These are phyloP conservation scores for Hevea brasiliensis DNA, from an alignment of 345 rosid species.

Conservation along the genomic window DNA sequence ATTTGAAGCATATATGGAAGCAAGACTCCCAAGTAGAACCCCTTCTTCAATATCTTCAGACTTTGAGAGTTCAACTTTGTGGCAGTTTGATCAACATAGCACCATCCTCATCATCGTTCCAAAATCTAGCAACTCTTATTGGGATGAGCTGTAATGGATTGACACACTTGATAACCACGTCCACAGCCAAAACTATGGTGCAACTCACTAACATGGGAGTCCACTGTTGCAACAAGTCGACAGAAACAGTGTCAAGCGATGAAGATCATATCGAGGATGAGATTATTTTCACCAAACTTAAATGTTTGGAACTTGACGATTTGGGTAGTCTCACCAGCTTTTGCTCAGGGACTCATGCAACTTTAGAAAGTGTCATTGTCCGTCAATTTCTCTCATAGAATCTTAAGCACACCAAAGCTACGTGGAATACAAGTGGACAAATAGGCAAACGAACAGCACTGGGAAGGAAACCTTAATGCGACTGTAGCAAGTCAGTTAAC, in stretches of 20 bases:
- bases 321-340: conserved; percentile 17
- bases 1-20: conserved; percentile 5
- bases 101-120: conserved; percentile 22
- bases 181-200: conserved; percentile 20
- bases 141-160: conserved; percentile 3
- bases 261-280: conserved; percentile 6
- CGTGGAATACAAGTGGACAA: not conserved
- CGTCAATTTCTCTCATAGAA: not conserved
- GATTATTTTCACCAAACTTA: conserved; percentile 13
- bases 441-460: not conserved
- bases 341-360: not conserved
- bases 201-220: conserved; percentile 17
- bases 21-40: not conserved
- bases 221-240: conserved; percentile 2
- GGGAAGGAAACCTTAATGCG: conserved; percentile 11
- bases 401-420: not conserved
- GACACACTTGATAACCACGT: not conserved
- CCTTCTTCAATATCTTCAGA: not conserved
- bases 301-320: not conserved
- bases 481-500: not conserved
- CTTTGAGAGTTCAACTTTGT: not conserved
- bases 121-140: conserved; percentile 6
- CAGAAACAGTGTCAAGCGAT: conserved; percentile 6
- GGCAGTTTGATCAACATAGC: not conserved
- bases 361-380: too few species aligned